Evolutionary conservation across 108 stramenopile species (phyloP).

Genomic region (Seminavis robusta): DNA sequence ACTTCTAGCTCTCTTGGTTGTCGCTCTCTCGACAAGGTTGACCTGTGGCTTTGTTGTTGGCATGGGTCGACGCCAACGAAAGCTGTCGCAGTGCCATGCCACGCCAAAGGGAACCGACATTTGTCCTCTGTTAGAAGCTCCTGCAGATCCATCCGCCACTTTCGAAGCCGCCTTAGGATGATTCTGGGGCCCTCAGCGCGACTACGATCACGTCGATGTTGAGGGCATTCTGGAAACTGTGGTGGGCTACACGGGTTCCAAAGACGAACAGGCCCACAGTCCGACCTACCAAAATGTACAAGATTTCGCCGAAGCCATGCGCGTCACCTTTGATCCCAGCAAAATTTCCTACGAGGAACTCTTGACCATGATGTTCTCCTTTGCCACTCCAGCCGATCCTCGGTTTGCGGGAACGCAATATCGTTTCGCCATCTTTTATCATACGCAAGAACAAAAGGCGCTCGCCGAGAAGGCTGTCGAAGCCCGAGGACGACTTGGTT

Average conservation of each 20-base stretch:
- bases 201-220: conserved; percentile 30
- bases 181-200: conserved; percentile 55
- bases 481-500: conserved; percentile 10
- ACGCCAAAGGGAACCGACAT: too few species aligned
- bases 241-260: conserved; percentile 36
- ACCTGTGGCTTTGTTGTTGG: too few species aligned
- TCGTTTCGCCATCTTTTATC: conserved; percentile 31
- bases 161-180: conserved; percentile 42
- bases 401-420: conserved; percentile 35
- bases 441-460: conserved; percentile 18
- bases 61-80: too few species aligned
- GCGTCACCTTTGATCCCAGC: conserved; percentile 22
- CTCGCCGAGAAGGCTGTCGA: conserved; percentile 15
- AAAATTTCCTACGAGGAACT: conserved; percentile 22
- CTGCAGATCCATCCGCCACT: conserved; percentile 9
- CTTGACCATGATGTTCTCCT: conserved; percentile 20
- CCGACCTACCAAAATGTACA: conserved; percentile 40
- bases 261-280: conserved; percentile 8
- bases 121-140: conserved; percentile 27
- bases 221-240: conserved; percentile 33
- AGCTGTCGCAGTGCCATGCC: too few species aligned
- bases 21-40: too few species aligned
- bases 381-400: conserved; percentile 32
- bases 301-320: conserved; percentile 39
- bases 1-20: too few species aligned